A percentile compares a stretch with the other conserved stretches of the same genome.
phyloP scores from a whole-genome alignment of 495 filamentous ascomycete species.

The Daldinia concentrica region DNA sequence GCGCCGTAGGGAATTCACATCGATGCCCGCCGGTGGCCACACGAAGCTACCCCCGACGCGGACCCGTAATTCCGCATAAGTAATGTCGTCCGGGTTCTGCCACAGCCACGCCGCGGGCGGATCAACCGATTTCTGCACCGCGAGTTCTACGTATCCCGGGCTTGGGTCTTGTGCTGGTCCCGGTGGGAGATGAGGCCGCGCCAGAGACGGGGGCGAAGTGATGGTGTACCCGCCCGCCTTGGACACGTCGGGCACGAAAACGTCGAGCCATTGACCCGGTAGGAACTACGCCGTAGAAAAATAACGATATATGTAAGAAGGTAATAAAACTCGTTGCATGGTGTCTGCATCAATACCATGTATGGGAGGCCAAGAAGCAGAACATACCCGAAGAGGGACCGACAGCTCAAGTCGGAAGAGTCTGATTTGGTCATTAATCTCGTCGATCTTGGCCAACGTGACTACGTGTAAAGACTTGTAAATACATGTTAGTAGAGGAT shows the following conservation, averaged over 20 bases:
- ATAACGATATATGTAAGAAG: background rate
- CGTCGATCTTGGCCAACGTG: slow-evolving; percentile 46
- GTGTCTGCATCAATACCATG: background rate
- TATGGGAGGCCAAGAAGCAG: background rate
- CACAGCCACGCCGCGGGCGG: slow-evolving; percentile 82
- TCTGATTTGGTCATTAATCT: slow-evolving; percentile 50
- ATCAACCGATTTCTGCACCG: slow-evolving; percentile 70
- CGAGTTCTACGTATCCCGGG: slow-evolving; percentile 71
- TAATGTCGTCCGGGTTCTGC: slow-evolving; percentile 62
- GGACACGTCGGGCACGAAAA: slow-evolving; percentile 70
- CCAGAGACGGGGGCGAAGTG: slow-evolving; percentile 71
- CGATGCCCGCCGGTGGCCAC: slow-evolving; percentile 69
- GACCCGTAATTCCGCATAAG: slow-evolving; percentile 66
- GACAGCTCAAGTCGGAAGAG: slow-evolving; percentile 52
- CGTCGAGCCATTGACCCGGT: slow-evolving; percentile 93
- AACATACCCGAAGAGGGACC: slow-evolving; percentile 41
- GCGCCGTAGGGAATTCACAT: slow-evolving; percentile 56
- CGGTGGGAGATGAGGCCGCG: slow-evolving; percentile 47
- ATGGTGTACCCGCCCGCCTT: slow-evolving; percentile 88
- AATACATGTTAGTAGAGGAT: slow-evolving; percentile 35
- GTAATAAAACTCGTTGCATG: background rate
- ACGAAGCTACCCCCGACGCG: slow-evolving; percentile 83
- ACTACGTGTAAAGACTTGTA: slow-evolving; percentile 52
- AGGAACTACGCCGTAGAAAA: slow-evolving; percentile 62
- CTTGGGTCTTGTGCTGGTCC: slow-evolving; percentile 25